These are phyloP conservation scores for Mycena amicta DNA, from an alignment of 768 basidiomycete species.

Conservation along the genomic window DNA sequence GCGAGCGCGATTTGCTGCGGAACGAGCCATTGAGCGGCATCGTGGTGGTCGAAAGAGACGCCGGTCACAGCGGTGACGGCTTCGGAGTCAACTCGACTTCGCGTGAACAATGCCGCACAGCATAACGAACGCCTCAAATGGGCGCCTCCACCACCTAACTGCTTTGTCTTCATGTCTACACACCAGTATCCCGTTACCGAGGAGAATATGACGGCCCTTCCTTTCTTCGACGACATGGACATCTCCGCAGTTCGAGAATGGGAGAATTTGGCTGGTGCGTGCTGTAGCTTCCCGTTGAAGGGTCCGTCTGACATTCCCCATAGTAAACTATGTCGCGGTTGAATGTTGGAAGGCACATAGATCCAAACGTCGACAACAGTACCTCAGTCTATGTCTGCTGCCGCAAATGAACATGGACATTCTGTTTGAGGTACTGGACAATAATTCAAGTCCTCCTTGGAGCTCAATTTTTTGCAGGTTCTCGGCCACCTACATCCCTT, in stretches of 20 bases:
- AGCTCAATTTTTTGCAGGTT: slow-evolving; percentile 20
- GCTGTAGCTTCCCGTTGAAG: background rate
- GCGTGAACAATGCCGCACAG: background rate
- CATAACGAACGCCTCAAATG: background rate
- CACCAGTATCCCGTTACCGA: too few species aligned
- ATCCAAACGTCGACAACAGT: background rate
- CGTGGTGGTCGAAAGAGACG: background rate
- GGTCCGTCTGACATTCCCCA: background rate
- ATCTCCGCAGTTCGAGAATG: too few species aligned
- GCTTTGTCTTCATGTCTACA: background rate
- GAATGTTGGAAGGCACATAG: slow-evolving; percentile 14
- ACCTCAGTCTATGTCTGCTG: slow-evolving; percentile 6
- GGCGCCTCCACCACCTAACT: background rate
- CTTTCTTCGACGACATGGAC: too few species aligned
- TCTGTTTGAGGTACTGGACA: slow-evolving; percentile 7
- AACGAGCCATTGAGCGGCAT: slow-evolving; percentile 21
- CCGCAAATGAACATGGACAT: slow-evolving; percentile 17
- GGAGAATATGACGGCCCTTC: too few species aligned
- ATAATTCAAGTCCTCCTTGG: background rate
- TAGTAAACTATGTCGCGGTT: slow-evolving; percentile 14
- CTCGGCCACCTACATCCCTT: slow-evolving; percentile 35
- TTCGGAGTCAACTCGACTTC: background rate
- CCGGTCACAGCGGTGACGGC: background rate
- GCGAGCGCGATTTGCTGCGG: slow-evolving; percentile 46
- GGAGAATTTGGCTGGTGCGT: background rate